Conservation (phyloP, 2,329 filamentous ascomycete species). For the Fonsecaea monophora region DNA sequence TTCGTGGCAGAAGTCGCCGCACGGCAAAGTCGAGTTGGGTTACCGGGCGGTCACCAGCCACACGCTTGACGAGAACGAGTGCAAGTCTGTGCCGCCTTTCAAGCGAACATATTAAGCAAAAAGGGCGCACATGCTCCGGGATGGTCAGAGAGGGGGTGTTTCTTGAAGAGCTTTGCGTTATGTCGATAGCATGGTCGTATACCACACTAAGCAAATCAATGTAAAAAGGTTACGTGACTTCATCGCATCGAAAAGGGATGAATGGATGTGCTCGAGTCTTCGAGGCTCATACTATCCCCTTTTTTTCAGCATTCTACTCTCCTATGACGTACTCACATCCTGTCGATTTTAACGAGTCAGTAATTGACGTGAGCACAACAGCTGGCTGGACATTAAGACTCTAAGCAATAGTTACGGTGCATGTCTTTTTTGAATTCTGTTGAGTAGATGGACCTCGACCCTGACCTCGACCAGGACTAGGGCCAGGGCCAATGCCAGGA, state of each 20-base stretch:
- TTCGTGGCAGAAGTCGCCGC: conserved; percentile 91
- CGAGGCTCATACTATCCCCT: background rate
- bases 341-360: conserved; percentile 6
- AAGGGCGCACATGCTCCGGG: background rate
- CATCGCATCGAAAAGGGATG: background rate
- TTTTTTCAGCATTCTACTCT: conserved; percentile 43
- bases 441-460: too few relatives aligned
- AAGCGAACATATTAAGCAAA: conserved; percentile 66
- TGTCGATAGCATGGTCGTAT: background rate
- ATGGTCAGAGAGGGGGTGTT: background rate
- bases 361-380: background rate
- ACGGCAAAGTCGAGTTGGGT: conserved; percentile 81
- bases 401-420: background rate
- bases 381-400: too few relatives aligned
- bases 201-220: conserved; percentile 13
- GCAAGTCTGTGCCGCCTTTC: conserved; percentile 94
- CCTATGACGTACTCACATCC: conserved; percentile 69
- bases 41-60: conserved; percentile 83
- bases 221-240: conserved; percentile 15
- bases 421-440: too few relatives aligned
- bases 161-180: conserved; percentile 6
- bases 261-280: background rate
- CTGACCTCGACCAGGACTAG: too few relatives aligned
- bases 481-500: too few relatives aligned
- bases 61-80: conserved; percentile 94